These are phyloP conservation scores for Penicillium sp. DNA, from an alignment of 2,329 filamentous ascomycete genomes.

Conservation along the genomic window DNA sequence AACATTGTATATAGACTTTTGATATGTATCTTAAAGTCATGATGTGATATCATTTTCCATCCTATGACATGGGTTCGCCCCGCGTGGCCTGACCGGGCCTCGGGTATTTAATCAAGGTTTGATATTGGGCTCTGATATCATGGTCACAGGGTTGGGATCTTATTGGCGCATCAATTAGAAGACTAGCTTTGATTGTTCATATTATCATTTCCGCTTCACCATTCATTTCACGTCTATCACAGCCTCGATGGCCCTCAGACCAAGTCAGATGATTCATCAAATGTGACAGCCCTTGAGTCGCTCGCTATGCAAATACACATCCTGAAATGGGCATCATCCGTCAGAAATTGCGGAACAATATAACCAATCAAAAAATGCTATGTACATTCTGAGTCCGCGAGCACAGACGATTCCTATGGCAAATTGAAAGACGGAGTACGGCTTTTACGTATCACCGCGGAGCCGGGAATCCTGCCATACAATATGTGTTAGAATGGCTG, in stretches of 20 bases:
- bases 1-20: not conserved
- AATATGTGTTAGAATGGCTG: not conserved
- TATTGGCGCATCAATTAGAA: not conserved
- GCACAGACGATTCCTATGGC: not conserved
- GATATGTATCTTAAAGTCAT: not conserved
- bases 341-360: too few species aligned
- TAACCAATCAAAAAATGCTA: too few species aligned
- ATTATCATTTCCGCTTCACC: too few species aligned
- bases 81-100: conserved; percentile 1
- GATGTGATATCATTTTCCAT: conserved; percentile 21
- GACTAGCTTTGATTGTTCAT: too few species aligned
- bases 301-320: not conserved
- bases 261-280: not conserved
- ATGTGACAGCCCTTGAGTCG: not conserved
- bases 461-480: conserved; percentile 7
- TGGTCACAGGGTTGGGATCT: not conserved
- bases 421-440: not conserved
- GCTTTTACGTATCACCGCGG: not conserved
- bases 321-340: too few species aligned
- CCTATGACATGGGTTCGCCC: conserved; percentile 22
- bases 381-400: too few species aligned
- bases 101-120: not conserved
- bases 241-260: not conserved
- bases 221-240: too few species aligned
- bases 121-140: not conserved